A percentile compares a stretch with the other conserved stretches of the same genome.
Conservation (phyloP, 1,284 basidiomycete genomes). For the Trichosporon sp. region DNA sequence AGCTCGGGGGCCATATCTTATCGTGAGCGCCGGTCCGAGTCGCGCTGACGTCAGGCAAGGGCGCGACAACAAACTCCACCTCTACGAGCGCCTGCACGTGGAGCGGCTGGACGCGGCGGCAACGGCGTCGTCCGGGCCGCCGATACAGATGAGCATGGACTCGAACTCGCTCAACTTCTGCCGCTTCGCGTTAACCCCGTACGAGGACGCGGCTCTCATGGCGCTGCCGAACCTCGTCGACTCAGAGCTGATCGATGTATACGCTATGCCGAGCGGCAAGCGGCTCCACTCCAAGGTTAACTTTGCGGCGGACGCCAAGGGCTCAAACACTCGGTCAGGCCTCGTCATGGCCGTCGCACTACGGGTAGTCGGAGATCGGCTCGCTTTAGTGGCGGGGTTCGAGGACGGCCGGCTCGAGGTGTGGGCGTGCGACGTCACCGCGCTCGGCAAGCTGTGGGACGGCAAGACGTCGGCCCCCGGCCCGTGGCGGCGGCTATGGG, state of each 20-base stretch:
- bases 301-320: slow-evolving; percentile 12
- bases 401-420: slow-evolving; percentile 74
- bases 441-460: slow-evolving; percentile 18
- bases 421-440: slow-evolving; percentile 52
- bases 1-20: slow-evolving; percentile 62
- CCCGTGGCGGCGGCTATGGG: slow-evolving; percentile 68
- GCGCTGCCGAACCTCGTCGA: slow-evolving; percentile 82
- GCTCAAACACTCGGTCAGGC: slow-evolving; percentile 51
- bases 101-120: slow-evolving; percentile 53
- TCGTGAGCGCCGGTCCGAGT: slow-evolving; percentile 56
- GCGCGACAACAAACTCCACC: slow-evolving; percentile 61
- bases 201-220: slow-evolving; percentile 54
- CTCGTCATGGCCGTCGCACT: slow-evolving; percentile 82
- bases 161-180: slow-evolving; percentile 89
- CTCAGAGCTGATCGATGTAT: slow-evolving; percentile 70
- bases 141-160: slow-evolving; percentile 63
- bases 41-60: slow-evolving; percentile 60
- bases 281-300: slow-evolving; percentile 66
- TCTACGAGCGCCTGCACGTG: slow-evolving; percentile 53
- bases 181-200: slow-evolving; percentile 60
- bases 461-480: slow-evolving; percentile 34
- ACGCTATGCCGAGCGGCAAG: slow-evolving; percentile 61
- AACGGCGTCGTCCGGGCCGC: slow-evolving; percentile 47
- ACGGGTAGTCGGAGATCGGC: slow-evolving; percentile 39
- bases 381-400: slow-evolving; percentile 66